Evolutionary conservation across 345 rosid genomes (phyloP), one percentile per base, ranked within the genome.

Genomic region (Acer yangbiense): DNA sequence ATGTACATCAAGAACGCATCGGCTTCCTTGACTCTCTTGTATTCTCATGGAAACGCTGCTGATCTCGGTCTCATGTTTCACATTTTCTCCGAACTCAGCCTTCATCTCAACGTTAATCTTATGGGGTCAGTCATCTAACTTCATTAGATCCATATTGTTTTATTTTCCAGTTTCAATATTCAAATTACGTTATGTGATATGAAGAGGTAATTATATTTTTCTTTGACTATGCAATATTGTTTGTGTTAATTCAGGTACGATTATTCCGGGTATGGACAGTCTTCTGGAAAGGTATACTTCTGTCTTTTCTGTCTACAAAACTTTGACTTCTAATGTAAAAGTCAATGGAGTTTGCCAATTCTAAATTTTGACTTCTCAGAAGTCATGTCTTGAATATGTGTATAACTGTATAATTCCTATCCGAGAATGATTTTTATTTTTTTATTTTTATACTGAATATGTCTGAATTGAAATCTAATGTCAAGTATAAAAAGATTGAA

Each of bases 31-130:
- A 92, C 99, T 10, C 77, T 95, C 46, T 77, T 95, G 29, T 95
- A 90, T 78, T 95, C 99, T 75, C 99, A 95, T 60, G 99, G 99
- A 68, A 95, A 95, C 76, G 99, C 99, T 46, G 88, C 99, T 63
- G 98, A 95, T 89, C 71, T 95, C 29, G 97, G 96, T 54, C 97
- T 88, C 85, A 87, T 89, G 94, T 88, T 65, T 71, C 87, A 80
- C 69, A 76, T 92, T 76, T 93, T 90, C 88, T 77, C 82, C 2
- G 93, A 93, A 77, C 93, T 95, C 9, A 91, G 91, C 83, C 80
- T 86, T 54, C 93, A 86, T 68, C 95, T 95, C 41, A 88, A 94
- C 65, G 89, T 93, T 69, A 95, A 91, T 81, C 88, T 92, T 64
- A 76, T 95, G 87, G 98, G 98, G 98, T 95, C 77, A 81, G 95